A percentile compares a stretch with the other conserved stretches of the same genome.
Evolutionary conservation across 192 early-diverging fungal species (phyloP).

Genomic region (Cladochytrium replicatum): DNA sequence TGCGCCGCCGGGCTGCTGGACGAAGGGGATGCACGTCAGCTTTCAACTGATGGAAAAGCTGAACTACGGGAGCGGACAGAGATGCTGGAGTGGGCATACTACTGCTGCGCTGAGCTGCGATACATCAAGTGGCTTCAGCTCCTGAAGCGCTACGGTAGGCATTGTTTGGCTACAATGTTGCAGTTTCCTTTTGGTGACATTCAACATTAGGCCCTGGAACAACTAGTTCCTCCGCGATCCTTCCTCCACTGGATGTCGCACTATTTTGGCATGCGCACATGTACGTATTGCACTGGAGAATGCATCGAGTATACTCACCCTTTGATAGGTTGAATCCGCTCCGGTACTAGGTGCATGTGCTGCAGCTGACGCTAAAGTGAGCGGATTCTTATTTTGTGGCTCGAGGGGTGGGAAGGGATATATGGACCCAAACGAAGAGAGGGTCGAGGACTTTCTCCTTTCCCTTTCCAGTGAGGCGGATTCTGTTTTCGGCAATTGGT

Average conservation of each 20-base stretch:
- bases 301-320: too few relatives aligned
- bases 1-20: constrained; percentile 4
- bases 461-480: too few relatives aligned
- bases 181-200: too few relatives aligned
- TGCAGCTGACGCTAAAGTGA: too few relatives aligned
- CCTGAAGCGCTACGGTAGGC: constrained; percentile 22
- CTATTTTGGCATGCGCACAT: constrained; percentile 54
- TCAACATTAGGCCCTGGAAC: background rate
- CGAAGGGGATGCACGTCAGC: background rate
- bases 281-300: too few relatives aligned
- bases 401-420: too few relatives aligned
- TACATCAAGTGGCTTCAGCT: constrained; percentile 41
- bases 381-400: too few relatives aligned
- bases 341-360: too few relatives aligned
- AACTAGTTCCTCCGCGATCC: background rate
- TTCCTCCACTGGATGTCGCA: constrained; percentile 33
- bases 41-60: background rate
- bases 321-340: constrained; percentile 42
- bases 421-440: too few relatives aligned
- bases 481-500: too few relatives aligned
- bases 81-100: constrained; percentile 30
- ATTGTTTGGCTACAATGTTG: background rate
- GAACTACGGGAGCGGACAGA: constrained; percentile 8
- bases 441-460: too few relatives aligned
- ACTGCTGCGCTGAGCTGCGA: constrained; percentile 43